Percentiles rank a stretch among this genome's conserved stretches.
These are phyloP conservation scores for Populus euphratica DNA, from an alignment of 345 rosid species.

Conservation along the genomic window DNA sequence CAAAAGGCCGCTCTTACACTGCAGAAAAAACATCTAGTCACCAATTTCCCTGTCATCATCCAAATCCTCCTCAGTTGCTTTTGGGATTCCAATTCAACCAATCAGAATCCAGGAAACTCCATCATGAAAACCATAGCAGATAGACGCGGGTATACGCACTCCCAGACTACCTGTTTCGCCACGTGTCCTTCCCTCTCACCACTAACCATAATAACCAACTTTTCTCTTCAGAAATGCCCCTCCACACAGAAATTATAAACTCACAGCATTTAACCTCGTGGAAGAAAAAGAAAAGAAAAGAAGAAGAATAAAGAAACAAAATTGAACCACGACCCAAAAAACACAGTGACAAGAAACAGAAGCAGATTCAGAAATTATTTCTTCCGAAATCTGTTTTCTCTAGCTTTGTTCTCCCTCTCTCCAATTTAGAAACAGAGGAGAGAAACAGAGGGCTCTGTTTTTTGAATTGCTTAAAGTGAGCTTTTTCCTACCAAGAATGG, in stretches of 20 bases:
- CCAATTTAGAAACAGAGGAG: constrained; percentile 16
- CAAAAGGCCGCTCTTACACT: not conserved
- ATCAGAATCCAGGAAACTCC: constrained; percentile 49
- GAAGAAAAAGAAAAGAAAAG: not conserved
- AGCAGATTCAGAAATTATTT: not conserved
- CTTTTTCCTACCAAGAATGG: constrained; percentile 39
- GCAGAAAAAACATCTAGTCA: constrained; percentile 12
- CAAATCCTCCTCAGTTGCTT: constrained; percentile 12
- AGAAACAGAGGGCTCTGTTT: constrained; percentile 27
- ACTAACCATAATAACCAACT: constrained; percentile 44
- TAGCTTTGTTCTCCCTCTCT: constrained; percentile 14
- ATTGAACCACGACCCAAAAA: not conserved
- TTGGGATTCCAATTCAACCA: constrained; percentile 51
- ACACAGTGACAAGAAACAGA: not conserved
- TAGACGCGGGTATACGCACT: constrained; percentile 19
- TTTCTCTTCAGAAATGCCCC: constrained; percentile 19
- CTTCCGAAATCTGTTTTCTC: not conserved
- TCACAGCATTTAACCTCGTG: not conserved
- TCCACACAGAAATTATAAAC: constrained; percentile 19
- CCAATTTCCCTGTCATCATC: constrained; percentile 21
- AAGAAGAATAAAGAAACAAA: constrained; percentile 2
- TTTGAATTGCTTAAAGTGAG: not conserved
- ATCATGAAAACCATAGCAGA: constrained; percentile 32
- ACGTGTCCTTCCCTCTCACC: constrained; percentile 68
- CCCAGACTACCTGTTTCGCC: constrained; percentile 43